These are phyloP conservation scores for Helicostylum pulchrum DNA, from an alignment of 192 early-diverging fungal genomes.

Conservation along the genomic window DNA sequence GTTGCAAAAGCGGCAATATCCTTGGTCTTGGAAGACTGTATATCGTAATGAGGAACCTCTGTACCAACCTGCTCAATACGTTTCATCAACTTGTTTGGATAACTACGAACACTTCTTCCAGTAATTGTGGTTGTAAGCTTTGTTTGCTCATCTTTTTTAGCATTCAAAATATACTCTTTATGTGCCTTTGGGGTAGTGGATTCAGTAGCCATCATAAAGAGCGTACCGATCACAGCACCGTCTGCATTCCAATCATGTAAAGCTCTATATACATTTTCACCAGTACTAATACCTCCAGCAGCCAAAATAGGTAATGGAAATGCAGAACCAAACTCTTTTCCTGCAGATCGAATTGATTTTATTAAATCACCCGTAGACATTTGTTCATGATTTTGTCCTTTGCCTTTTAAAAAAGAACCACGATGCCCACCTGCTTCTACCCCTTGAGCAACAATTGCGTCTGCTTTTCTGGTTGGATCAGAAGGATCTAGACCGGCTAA, in stretches of 20 bases:
- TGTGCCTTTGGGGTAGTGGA: constrained; percentile 17
- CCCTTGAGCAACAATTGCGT: constrained; percentile 33
- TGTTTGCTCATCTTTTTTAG: constrained; percentile 3
- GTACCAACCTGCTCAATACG: neutral
- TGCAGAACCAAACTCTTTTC: neutral
- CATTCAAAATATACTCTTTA: constrained; percentile 2
- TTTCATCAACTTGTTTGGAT: constrained; percentile 19
- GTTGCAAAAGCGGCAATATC: constrained; percentile 28
- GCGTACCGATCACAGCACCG: constrained; percentile 21
- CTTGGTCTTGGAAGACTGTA: constrained; percentile 24
- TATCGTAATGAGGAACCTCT: constrained; percentile 24
- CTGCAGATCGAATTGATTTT: neutral
- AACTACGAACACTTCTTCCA: constrained; percentile 24
- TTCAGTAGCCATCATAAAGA: constrained; percentile 29
- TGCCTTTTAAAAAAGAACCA: constrained; percentile 16
- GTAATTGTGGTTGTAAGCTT: constrained; percentile 21
- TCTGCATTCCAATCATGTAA: constrained; percentile 13
- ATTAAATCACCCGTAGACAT: constrained; percentile 6
- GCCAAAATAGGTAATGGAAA: constrained; percentile 20
- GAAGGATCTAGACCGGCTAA: constrained; percentile 12
- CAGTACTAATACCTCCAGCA: constrained; percentile 27
- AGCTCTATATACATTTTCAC: neutral
- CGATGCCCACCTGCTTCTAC: constrained; percentile 33
- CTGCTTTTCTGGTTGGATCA: constrained; percentile 12
- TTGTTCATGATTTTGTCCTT: neutral